Base-by-base conservation (phyloP, 2,329 filamentous ascomycete genomes). In the Chrysoporthe deuterocubensis region DNA sequence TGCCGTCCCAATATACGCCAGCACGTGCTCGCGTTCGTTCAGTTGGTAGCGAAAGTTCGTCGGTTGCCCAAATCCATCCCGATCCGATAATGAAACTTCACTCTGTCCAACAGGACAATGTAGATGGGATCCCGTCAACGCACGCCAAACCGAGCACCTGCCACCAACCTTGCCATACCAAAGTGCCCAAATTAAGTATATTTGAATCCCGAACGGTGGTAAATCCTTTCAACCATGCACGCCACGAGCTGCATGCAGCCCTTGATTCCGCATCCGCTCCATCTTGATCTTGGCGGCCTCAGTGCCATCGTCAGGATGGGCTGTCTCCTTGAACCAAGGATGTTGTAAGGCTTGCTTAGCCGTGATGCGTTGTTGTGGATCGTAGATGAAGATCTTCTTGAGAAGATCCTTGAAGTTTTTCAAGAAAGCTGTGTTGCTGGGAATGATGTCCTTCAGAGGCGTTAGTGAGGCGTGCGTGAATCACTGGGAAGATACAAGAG, bases 331-430 rank as follows among this genome's bases (percentile, higher is more conserved):
- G 77, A 91, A 91, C 89, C 89, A 91, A 2, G 87, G 86, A 71
- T 91, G 89, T 65, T 89, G 84, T 56, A 91, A 78, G 1, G 89
- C 89, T 73, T 90, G 81, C 71, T 90, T 88, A 32, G 89, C 89
- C 4, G 88, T 90, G 70, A 91, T 91, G 58, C 89, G 86, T 67
- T 88, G 84, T 5, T 81, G 79, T 13, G 89, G 88, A 68, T 91
- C 89, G 75, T 91, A 91, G 43, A 90, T 84, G 72, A 91, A 91
- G 61, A 91, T 91, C 76, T 86, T 89, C 72, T 84, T 82, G 8
- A 91, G 78, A 11, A 91, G 81, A 75, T 91, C 88, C 60, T 90
- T 78, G 73, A 91, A 91, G 70, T 87, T 85, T 69, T 82, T 83
- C 67, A 89, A 80, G 77, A 91, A 91, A 14, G 81, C 81, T 69